Conservation (phyloP, 768 basidiomycete species). For the Amyloporia xantha region DNA sequence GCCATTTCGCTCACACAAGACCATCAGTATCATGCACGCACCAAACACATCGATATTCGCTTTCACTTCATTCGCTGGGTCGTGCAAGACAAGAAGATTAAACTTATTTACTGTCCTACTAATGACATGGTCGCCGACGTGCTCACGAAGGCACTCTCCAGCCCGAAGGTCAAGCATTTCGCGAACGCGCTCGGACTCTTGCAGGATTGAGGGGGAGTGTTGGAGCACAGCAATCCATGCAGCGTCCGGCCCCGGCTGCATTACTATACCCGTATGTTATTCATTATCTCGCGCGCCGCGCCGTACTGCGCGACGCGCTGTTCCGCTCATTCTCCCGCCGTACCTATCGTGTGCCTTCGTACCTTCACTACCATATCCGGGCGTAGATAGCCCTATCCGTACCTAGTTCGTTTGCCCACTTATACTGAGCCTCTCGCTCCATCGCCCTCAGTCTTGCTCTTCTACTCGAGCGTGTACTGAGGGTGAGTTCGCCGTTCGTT, state of each 20-base stretch:
- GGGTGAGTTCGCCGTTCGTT: neutral
- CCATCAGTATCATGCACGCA: conserved; percentile 23
- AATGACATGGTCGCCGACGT: conserved; percentile 26
- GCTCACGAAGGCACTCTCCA: conserved; percentile 27
- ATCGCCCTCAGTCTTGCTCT: neutral
- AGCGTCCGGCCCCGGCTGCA: neutral
- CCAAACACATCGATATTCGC: conserved; percentile 34
- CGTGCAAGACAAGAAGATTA: conserved; percentile 18
- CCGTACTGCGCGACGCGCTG: neutral
- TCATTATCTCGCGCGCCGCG: neutral
- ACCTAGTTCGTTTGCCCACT: neutral
- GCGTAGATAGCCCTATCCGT: neutral
- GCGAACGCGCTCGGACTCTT: conserved; percentile 7
- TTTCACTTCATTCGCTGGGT: conserved; percentile 25
- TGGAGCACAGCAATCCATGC: neutral
- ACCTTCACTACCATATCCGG: neutral
- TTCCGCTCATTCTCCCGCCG: neutral
- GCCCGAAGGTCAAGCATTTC: conserved; percentile 8
- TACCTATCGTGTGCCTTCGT: neutral
- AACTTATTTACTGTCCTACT: conserved; percentile 22
- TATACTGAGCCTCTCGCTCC: neutral
- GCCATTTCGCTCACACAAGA: conserved; percentile 14
- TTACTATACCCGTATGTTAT: neutral
- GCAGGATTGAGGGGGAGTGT: conserved; percentile 11
- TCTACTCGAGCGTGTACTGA: neutral